A percentile compares a stretch with the other conserved stretches of the same genome.
These are phyloP conservation scores for Ceraceosorus guamensis DNA, from an alignment of 1,284 basidiomycete genomes.

Conservation along the genomic window DNA sequence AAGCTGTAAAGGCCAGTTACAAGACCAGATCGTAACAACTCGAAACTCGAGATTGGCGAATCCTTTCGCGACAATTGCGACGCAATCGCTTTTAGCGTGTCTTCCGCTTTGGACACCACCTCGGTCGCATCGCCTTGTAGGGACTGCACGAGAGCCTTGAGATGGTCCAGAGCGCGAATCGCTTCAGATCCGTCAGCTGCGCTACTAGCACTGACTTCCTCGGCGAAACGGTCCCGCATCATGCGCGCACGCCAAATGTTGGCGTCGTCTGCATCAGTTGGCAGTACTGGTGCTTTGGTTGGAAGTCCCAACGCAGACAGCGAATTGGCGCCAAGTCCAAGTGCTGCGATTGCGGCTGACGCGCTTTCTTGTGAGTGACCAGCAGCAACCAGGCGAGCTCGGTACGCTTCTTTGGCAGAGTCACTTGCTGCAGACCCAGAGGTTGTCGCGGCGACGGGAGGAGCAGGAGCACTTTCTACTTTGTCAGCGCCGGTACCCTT, in stretches of 20 bases:
- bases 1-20: conserved; percentile 79
- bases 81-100: conserved; percentile 65
- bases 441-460: background rate
- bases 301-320: background rate
- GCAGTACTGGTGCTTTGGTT: background rate
- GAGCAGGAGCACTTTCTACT: background rate
- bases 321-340: background rate
- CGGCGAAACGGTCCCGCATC: conserved; percentile 26
- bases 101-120: conserved; percentile 55
- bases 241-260: conserved; percentile 41
- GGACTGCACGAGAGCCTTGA: conserved; percentile 23
- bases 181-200: conserved; percentile 24
- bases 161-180: conserved; percentile 31
- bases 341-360: too few relatives aligned
- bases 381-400: background rate
- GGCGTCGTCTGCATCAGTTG: conserved; percentile 26
- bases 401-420: background rate
- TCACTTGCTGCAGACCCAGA: background rate
- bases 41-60: conserved; percentile 83
- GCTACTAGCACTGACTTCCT: conserved; percentile 16
- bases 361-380: too few relatives aligned
- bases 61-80: conserved; percentile 66
- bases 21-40: conserved; percentile 84
- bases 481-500: background rate
- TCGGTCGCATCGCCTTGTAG: conserved; percentile 20